Conservation (phyloP, 2,329 filamentous ascomycete species). For the Microdochium nivale region DNA sequence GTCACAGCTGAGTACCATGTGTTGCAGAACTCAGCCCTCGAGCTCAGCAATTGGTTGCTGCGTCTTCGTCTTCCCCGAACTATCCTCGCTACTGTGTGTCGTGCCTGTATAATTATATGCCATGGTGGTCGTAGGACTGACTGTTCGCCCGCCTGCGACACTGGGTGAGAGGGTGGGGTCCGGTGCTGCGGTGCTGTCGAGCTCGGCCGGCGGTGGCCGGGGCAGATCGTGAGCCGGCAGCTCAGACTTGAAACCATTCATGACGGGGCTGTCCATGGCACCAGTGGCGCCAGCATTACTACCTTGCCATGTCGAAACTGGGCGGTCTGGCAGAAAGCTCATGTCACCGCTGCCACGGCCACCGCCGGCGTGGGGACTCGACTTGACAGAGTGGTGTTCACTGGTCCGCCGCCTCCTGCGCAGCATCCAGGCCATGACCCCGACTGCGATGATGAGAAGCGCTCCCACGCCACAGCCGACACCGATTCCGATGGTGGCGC, state of each 20-base stretch:
- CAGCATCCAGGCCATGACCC: conserved; percentile 5
- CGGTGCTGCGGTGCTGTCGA: background rate
- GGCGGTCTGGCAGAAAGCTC: background rate
- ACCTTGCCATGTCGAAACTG: background rate
- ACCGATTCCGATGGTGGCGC: conserved; percentile 8
- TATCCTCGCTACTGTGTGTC: background rate
- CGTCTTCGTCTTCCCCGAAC: background rate
- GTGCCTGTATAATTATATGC: background rate
- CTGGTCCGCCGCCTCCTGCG: conserved; percentile 6
- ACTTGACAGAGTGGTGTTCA: background rate
- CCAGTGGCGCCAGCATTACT: background rate
- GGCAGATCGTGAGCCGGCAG: conserved; percentile 7
- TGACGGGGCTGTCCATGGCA: background rate
- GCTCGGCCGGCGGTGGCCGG: background rate
- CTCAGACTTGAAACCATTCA: conserved; percentile 7
- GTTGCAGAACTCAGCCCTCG: too few relatives aligned
- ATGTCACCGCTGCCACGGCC: background rate
- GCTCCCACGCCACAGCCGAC: conserved; percentile 7
- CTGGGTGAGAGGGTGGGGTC: background rate
- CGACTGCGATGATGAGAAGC: conserved; percentile 6
- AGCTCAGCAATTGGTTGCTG: background rate
- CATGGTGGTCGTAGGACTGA: background rate
- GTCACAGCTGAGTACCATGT: too few relatives aligned
- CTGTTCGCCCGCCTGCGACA: background rate
- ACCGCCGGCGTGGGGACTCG: background rate